phyloP scores from a whole-genome alignment of 75 land plant genomes.

The Gnetum montanum region DNA sequence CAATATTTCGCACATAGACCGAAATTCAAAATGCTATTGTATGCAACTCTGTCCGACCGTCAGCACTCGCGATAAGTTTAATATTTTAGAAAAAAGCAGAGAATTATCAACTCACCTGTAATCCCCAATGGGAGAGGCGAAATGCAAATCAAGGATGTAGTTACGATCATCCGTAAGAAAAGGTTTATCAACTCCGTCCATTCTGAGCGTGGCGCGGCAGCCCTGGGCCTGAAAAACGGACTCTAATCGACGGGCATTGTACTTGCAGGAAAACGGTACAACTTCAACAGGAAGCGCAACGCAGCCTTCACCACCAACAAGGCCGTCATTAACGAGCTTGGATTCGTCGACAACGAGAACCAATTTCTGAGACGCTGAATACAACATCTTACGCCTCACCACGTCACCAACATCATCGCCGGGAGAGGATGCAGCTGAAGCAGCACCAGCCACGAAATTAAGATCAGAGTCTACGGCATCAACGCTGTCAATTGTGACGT shows the following conservation, averaged over 20 bases:
- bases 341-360: constrained; percentile 82
- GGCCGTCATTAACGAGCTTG: constrained; percentile 65
- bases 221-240: constrained; percentile 74
- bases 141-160: constrained; percentile 86
- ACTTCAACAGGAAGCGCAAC: constrained; percentile 91
- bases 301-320: constrained; percentile 83
- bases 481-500: constrained; percentile 88
- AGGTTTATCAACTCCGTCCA: constrained; percentile 45
- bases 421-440: too few species aligned
- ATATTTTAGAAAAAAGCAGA: too few species aligned
- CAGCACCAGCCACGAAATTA: constrained; percentile 72
- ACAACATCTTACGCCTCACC: constrained; percentile 92
- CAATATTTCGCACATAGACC: too few species aligned
- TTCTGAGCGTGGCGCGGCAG: constrained; percentile 68
- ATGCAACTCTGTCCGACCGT: too few species aligned
- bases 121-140: constrained; percentile 74
- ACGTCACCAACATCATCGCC: constrained; percentile 80
- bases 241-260: constrained; percentile 58
- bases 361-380: constrained; percentile 73
- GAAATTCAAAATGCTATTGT: too few species aligned
- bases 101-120: too few species aligned
- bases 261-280: constrained; percentile 93
- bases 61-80: too few species aligned
- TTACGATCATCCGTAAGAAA: constrained; percentile 86
- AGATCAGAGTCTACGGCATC: constrained; percentile 86